phyloP scores from a whole-genome alignment of 2,329 filamentous ascomycete genomes.

The Apiospora aurea region DNA sequence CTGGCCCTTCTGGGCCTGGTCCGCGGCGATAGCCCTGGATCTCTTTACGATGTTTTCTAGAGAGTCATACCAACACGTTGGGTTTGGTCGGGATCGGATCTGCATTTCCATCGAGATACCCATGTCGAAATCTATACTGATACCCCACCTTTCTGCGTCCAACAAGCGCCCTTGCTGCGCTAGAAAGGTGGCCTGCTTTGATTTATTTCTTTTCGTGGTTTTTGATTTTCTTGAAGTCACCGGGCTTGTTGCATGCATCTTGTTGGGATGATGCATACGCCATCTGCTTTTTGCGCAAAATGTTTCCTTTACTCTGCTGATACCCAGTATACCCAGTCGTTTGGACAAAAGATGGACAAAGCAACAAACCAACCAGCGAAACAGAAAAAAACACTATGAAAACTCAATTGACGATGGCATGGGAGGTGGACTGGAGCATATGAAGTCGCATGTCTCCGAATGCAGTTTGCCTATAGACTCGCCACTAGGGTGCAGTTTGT shows the following conservation, averaged over 20 bases:
- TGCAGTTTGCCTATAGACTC: constrained; percentile 24
- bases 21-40: constrained; percentile 21
- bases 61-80: constrained; percentile 40
- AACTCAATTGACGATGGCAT: constrained; percentile 22
- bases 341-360: constrained; percentile 38
- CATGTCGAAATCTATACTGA: constrained; percentile 43
- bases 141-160: constrained; percentile 39
- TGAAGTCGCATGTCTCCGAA: constrained; percentile 27
- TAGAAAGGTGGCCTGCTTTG: constrained; percentile 24
- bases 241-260: constrained; percentile 41
- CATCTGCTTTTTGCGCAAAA: constrained; percentile 25
- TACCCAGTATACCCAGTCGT: constrained; percentile 48
- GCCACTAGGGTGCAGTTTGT: constrained; percentile 27
- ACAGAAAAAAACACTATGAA: constrained; percentile 32
- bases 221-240: constrained; percentile 38
- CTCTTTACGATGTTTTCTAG: constrained; percentile 40
- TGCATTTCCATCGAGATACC: constrained; percentile 47
- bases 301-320: constrained; percentile 44
- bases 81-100: constrained; percentile 46
- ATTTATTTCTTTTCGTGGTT: constrained; percentile 15
- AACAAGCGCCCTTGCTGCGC: constrained; percentile 32
- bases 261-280: constrained; percentile 35
- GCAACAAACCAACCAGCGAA: constrained; percentile 35
- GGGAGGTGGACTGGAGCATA: constrained; percentile 24
- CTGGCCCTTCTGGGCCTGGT: background rate